Percentiles rank a stretch among this genome's conserved stretches.
Conservation (phyloP, 2,329 filamentous ascomycete species). For the Fusarium praegraminearum region DNA sequence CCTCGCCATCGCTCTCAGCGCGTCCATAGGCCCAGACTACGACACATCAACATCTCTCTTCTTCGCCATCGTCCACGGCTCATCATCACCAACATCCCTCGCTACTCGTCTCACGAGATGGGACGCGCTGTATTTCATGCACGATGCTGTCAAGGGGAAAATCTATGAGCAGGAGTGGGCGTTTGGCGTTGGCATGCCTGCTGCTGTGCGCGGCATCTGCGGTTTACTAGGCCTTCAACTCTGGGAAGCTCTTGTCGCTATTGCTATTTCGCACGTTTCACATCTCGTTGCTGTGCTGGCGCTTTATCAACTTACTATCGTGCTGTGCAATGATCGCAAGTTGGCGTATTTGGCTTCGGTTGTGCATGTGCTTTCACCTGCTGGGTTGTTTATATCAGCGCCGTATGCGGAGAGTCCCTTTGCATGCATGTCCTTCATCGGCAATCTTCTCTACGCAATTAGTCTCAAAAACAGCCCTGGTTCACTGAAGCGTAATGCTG, state of each 20-base stretch:
- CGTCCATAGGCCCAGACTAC: conserved; percentile 71
- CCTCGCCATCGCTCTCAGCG: conserved; percentile 67
- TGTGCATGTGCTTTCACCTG: conserved; percentile 87
- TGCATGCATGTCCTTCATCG: conserved; percentile 80
- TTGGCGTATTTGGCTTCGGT: conserved; percentile 76
- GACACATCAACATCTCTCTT: conserved; percentile 78
- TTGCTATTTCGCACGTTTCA: conserved; percentile 76
- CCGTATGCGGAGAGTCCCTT: conserved; percentile 87
- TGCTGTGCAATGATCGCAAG: conserved; percentile 64
- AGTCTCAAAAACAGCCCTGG: conserved; percentile 50
- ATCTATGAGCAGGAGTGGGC: conserved; percentile 88
- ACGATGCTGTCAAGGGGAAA: conserved; percentile 72
- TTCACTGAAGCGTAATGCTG: conserved; percentile 56
- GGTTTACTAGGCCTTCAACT: conserved; percentile 36
- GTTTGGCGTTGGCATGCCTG: conserved; percentile 69
- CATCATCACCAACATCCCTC: conserved; percentile 54
- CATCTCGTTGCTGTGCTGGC: conserved; percentile 82
- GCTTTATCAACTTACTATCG: conserved; percentile 74
- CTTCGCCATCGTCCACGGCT: conserved; percentile 52
- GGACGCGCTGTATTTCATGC: conserved; percentile 84
- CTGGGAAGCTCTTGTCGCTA: conserved; percentile 65
- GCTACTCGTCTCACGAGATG: conserved; percentile 75
- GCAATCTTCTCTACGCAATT: conserved; percentile 75
- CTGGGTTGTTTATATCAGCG: conserved; percentile 88
- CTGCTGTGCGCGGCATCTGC: conserved; percentile 54